Evolutionary conservation across 805 yeast genomes (phyloP).

Genomic region (Maudiozyma barnettii): DNA sequence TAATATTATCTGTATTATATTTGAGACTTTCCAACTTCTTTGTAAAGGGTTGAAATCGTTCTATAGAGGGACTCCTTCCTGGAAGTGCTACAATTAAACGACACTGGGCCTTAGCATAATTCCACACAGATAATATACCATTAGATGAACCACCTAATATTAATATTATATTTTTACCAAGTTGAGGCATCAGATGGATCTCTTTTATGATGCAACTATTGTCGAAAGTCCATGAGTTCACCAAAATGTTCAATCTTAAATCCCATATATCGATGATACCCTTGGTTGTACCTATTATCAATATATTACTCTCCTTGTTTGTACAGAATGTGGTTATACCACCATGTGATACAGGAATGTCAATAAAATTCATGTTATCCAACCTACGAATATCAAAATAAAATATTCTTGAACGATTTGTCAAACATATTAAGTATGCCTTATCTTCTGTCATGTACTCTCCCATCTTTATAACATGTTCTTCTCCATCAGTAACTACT

Average conservation of each 20-base stretch:
- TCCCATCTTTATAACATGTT: constrained; percentile 36
- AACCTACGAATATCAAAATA: constrained; percentile 52
- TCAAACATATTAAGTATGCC: constrained; percentile 40
- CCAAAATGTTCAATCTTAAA: constrained; percentile 49
- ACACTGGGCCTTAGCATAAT: constrained; percentile 55
- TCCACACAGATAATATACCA: constrained; percentile 64
- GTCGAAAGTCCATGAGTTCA: constrained; percentile 55
- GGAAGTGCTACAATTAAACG: constrained; percentile 32
- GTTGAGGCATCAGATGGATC: constrained; percentile 23
- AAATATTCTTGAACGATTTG: constrained; percentile 43
- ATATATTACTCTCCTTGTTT: constrained; percentile 48
- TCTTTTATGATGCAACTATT: constrained; percentile 41
- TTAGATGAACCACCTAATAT: constrained; percentile 59
- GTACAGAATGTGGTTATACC: constrained; percentile 49
- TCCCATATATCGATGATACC: constrained; percentile 82
- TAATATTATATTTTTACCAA: constrained; percentile 35
- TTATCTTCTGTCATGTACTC: constrained; percentile 33
- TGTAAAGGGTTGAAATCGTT: constrained; percentile 11
- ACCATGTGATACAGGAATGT: constrained; percentile 59
- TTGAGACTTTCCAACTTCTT: constrained; percentile 5
- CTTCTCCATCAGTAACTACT: constrained; percentile 5
- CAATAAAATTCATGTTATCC: constrained; percentile 34
- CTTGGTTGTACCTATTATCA: constrained; percentile 61
- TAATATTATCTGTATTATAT: not conserved
- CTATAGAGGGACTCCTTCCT: constrained; percentile 17